Conservation (phyloP, 305 asterid species). For the Fraxinus platypoda region DNA sequence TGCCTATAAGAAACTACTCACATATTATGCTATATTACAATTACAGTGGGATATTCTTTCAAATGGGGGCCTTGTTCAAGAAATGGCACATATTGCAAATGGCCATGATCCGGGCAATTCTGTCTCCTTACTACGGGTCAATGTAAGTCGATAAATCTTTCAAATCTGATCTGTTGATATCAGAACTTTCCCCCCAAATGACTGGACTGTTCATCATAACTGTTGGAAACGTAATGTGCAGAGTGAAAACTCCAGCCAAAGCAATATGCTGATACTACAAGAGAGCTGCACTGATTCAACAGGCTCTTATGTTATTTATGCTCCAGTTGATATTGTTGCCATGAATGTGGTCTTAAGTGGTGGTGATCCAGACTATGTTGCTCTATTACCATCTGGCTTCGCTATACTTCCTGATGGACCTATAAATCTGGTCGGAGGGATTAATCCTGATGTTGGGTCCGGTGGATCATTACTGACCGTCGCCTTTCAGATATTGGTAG, state of each 20-base stretch:
- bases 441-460: slow-evolving; percentile 42
- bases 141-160: slow-evolving; percentile 45
- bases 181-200: neutral
- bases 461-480: slow-evolving; percentile 85
- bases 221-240: slow-evolving; percentile 26
- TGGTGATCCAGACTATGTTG: slow-evolving; percentile 94
- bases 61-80: slow-evolving; percentile 94
- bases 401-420: slow-evolving; percentile 89
- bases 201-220: neutral
- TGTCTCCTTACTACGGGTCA: slow-evolving; percentile 80
- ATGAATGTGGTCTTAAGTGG: slow-evolving; percentile 91
- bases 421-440: slow-evolving; percentile 23
- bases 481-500: slow-evolving; percentile 86
- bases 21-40: neutral
- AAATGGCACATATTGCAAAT: slow-evolving; percentile 95
- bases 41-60: slow-evolving; percentile 95
- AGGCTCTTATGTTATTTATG: slow-evolving; percentile 84
- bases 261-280: slow-evolving; percentile 88
- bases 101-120: slow-evolving; percentile 90
- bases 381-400: slow-evolving; percentile 88
- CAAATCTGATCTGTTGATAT: neutral
- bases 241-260: slow-evolving; percentile 92
- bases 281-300: slow-evolving; percentile 83
- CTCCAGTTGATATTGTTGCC: slow-evolving; percentile 84
- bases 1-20: neutral